Evolutionary conservation across 2,329 filamentous ascomycete genomes (phyloP), one percentile per base, ranked within the genome.

Genomic region (Diaporthe australafricana): DNA sequence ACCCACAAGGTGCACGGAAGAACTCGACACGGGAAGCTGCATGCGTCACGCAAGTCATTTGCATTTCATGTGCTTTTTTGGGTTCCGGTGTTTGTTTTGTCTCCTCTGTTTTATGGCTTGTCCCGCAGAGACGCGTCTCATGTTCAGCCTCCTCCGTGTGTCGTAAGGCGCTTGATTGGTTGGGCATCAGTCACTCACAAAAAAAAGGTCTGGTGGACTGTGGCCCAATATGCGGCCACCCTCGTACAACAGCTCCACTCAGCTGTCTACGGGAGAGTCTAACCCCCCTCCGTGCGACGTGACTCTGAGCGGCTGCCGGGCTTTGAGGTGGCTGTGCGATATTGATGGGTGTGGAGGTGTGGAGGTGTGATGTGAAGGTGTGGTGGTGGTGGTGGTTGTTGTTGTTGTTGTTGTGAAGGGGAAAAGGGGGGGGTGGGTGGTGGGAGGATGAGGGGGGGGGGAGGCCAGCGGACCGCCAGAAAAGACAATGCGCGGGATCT

Each of bases 171-270:
- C 48, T 22, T 55, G 27, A 70, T 70, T 70, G 69, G 69, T 38
- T 50, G 69, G 40, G 40, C 27, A 67, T 35, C 20, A 32, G 25
- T 32, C 40, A n/a, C 25, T 8, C 57, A 32, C 57, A 30, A 17
- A 38, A 35, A 17, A 40, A 35, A 7, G 52, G 60, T 55, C n/a
- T 50, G 32, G 57, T 47, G 57, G 42, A 35, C 20, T 47, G 42
- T 53, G 69, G 60, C 69, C 69, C 42, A 20, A 67, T 56, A 70
- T 14, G 40, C 40, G 69, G 45, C 69, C 69, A 60, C n/a, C 25
- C 57, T 47, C 25, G 40, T 57, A 48, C 57, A 67, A 16, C 50
- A 56, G 38, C 25, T 22, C 57, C 57, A 47, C 57, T 17, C 27
- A 9, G 14, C 38, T 42, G 16, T n/a, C 25, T 11, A 63, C 57